Percentiles rank a stretch among this genome's conserved stretches.
phyloP scores from a whole-genome alignment of 139 green algal species.

The Chlamydomonas sphaeroides region DNA sequence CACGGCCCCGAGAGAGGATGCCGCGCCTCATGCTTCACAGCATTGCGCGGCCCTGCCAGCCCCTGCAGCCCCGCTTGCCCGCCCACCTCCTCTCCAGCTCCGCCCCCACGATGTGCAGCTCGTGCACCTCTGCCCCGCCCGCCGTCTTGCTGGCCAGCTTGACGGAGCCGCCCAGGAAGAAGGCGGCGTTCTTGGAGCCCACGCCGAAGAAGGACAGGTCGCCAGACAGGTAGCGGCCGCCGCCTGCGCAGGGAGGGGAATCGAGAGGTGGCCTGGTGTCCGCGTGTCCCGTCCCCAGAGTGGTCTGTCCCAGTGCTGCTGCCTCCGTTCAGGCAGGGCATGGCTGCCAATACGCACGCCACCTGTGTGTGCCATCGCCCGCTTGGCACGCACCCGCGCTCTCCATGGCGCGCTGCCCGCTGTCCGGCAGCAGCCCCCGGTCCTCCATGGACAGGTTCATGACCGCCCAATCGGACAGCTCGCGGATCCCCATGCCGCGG shows the following conservation, averaged over 20 bases:
- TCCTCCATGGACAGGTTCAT: conserved; percentile 90
- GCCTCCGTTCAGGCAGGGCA: too few species aligned
- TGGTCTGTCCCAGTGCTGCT: too few species aligned
- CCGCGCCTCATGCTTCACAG: too few species aligned
- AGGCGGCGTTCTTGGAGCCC: conserved; percentile 84
- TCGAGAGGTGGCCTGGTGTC: too few species aligned
- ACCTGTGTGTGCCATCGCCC: too few species aligned
- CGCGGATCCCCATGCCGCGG: conserved; percentile 71
- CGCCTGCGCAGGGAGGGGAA: too few species aligned
- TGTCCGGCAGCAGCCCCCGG: conserved; percentile 51
- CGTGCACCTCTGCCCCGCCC: conserved; percentile 64
- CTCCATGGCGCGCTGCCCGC: conserved; percentile 8
- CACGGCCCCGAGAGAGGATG: too few species aligned
- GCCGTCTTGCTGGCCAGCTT: conserved; percentile 69
- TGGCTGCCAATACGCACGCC: too few species aligned
- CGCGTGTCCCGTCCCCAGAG: too few species aligned
- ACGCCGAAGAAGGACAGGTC: conserved; percentile 87
- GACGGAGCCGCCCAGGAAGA: conserved; percentile 79
- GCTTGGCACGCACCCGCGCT: not conserved
- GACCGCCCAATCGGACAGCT: conserved; percentile 84
- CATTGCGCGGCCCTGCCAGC: not conserved
- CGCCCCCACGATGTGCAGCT: conserved; percentile 59
- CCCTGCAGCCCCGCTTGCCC: not conserved
- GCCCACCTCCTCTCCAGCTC: conserved; percentile 53
- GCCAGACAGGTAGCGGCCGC: conserved; percentile 71